Evolutionary conservation across 1,139 yeast genomes (phyloP).

Genomic region (Hemisphaericaspora xylofermentans): DNA sequence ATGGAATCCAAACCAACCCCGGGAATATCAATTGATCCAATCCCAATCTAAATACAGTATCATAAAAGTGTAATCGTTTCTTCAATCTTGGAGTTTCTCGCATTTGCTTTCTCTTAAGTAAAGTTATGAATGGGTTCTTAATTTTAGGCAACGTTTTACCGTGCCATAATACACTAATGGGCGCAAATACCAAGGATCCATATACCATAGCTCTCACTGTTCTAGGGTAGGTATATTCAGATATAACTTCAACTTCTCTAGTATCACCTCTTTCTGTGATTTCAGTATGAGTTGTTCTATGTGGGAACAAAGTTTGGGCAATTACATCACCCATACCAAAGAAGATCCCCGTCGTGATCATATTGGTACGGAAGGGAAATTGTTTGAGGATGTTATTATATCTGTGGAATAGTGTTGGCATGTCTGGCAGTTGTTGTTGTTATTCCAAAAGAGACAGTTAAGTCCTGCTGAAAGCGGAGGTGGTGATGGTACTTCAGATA

Average conservation of each 20-base stretch:
- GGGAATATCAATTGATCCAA: constrained; percentile 40
- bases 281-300: constrained; percentile 10
- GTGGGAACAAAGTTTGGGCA: constrained; percentile 63
- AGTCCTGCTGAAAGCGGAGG: no score
- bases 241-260: constrained; percentile 5
- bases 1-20: constrained; percentile 43
- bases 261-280: constrained; percentile 16
- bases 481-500: no score
- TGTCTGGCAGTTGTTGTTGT: background rate
- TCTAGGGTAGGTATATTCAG: constrained; percentile 27
- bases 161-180: constrained; percentile 73
- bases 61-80: constrained; percentile 26
- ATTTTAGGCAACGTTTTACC: constrained; percentile 52
- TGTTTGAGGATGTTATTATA: constrained; percentile 43
- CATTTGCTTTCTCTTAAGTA: constrained; percentile 10
- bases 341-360: constrained; percentile 55
- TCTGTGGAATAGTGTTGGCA: constrained; percentile 27
- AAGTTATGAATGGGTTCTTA: constrained; percentile 38
- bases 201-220: constrained; percentile 67
- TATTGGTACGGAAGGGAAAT: constrained; percentile 56
- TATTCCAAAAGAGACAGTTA: no score
- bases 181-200: constrained; percentile 78
- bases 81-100: constrained; percentile 12
- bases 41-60: constrained; percentile 35
- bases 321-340: constrained; percentile 75